Evolutionary conservation across 306 rosid species (phyloP), one percentile per base, ranked within the genome.

Genomic region (Macrotyloma uniflorum): DNA sequence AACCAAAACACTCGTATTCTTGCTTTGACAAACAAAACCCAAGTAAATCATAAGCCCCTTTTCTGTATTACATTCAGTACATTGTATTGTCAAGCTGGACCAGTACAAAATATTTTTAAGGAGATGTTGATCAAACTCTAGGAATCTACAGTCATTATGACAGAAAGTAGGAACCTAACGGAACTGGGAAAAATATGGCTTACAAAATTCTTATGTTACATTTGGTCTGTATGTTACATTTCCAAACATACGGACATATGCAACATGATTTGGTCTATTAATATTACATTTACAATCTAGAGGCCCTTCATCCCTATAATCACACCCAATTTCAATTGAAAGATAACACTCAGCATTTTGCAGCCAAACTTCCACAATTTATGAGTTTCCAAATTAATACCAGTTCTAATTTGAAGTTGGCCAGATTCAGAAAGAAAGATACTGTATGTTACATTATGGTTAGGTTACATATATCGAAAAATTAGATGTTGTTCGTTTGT

Each of bases 1-100:
- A 47, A 33, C 51, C 51, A 76, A 5, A 51, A 38, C 53, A 46
- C 55, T 20, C 19, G 36, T 46, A 42, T 62, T 64, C 50, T 63
- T 49, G 53, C 62, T 19, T 63, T 64, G 72, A n/a, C n/a, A n/a
- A n/a, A 75, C 51, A 54, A 19, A 61, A 28, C 58, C 79, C 15
- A 47, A 63, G 53, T 26, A 50, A 75, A 8, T 23, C 30, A 9
- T 15, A 6, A 55, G 40, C 11, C 46, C 12, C 28, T 53, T 26
- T 0, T 19, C 59, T 19, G 59, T 20, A 19, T 28, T 18, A 53
- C 14, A 19, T 40, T 35, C 8, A 19, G 59, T 18, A 53, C 14
- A 19, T 40, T 35, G 50, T 35, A 72, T 26, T 36, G 54, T 33
- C 4, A 54, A 54, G 50, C 70, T 59, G 63, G 43, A 58, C 33